Conservation (phyloP, 345 rosid species). For the Barbarea vulgaris region DNA sequence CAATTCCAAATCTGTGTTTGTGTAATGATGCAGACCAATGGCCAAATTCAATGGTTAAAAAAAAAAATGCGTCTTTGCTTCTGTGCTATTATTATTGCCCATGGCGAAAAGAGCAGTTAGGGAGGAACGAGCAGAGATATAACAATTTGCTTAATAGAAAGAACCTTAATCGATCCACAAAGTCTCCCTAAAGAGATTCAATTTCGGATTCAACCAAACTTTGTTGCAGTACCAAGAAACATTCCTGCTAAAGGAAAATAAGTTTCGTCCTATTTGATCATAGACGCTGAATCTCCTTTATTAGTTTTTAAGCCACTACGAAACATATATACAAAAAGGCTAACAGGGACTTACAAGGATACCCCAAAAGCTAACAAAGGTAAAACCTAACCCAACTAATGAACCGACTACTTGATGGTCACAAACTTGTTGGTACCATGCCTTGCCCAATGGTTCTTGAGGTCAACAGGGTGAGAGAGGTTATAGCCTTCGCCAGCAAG, state of each 20-base stretch:
- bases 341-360: background rate
- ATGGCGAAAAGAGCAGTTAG: background rate
- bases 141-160: background rate
- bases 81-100: background rate
- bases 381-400: conserved; percentile 1
- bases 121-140: background rate
- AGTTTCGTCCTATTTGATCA: background rate
- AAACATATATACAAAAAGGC: conserved; percentile 19
- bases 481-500: conserved; percentile 62
- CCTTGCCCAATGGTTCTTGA: conserved; percentile 73
- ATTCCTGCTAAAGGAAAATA: background rate
- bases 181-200: background rate
- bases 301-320: conserved; percentile 3
- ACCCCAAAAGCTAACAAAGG: conserved; percentile 17
- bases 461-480: conserved; percentile 59
- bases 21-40: background rate
- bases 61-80: background rate
- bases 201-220: background rate
- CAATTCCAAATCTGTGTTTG: background rate
- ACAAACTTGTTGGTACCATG: conserved; percentile 78
- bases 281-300: background rate
- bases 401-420: conserved; percentile 51
- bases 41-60: background rate
- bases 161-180: background rate
- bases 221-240: conserved; percentile 14